A percentile compares a stretch with the other conserved stretches of the same genome.
Conservation (phyloP, 1,284 basidiomycete genomes). For the Binderoboletus segoi region DNA sequence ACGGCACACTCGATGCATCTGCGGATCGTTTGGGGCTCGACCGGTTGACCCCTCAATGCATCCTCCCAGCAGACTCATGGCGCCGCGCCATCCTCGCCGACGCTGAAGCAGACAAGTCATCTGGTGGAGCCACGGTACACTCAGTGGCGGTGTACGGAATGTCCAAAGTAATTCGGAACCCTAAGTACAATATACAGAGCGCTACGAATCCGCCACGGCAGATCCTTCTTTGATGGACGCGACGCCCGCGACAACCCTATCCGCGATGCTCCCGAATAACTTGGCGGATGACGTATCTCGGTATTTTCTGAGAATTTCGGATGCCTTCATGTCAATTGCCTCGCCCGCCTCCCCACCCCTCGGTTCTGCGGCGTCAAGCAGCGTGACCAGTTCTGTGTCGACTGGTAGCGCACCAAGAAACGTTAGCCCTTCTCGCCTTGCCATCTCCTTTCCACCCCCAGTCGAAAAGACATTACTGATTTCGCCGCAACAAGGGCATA, state of each 20-base stretch:
- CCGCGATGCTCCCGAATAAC: slow-evolving; percentile 59
- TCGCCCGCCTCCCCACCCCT: slow-evolving; percentile 21
- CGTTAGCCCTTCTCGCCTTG: slow-evolving; percentile 67
- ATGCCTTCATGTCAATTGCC: slow-evolving; percentile 33
- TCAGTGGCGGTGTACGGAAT: too few species aligned
- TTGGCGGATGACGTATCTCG: slow-evolving; percentile 60
- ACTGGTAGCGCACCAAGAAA: slow-evolving; percentile 94
- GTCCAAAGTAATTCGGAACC: background rate
- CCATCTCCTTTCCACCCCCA: slow-evolving; percentile 90
- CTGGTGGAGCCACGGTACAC: too few species aligned
- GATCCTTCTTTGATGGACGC: slow-evolving; percentile 8
- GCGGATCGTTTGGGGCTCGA: slow-evolving; percentile 6
- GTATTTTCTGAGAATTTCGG: slow-evolving; percentile 58
- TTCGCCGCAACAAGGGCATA: slow-evolving; percentile 94
- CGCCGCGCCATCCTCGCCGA: background rate
- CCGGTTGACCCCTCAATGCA: background rate
- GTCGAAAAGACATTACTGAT: slow-evolving; percentile 95
- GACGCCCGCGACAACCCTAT: slow-evolving; percentile 35
- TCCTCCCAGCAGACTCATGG: background rate
- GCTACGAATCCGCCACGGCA: background rate
- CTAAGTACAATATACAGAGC: background rate
- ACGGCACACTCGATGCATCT: background rate
- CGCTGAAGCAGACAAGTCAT: too few species aligned
- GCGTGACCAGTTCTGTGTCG: slow-evolving; percentile 87
- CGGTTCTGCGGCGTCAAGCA: slow-evolving; percentile 75